Evolutionary conservation across 768 basidiomycete species (phyloP).

Genomic region (Hericium erinaceus): DNA sequence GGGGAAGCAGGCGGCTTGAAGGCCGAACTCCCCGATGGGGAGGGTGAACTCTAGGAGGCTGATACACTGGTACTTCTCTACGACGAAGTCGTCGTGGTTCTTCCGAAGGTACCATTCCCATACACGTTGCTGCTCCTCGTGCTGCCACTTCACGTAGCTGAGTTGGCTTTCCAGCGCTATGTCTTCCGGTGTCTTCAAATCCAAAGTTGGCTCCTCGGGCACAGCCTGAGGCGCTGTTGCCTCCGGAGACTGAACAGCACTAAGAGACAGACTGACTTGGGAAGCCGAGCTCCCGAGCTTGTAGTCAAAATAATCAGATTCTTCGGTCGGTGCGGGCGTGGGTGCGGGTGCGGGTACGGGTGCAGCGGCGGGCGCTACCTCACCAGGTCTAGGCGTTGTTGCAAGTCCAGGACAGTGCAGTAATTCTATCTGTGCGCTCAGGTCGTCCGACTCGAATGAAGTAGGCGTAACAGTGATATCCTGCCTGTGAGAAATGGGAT

Average conservation of each 20-base stretch:
- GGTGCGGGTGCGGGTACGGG: too few species aligned
- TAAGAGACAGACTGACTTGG: slow-evolving; percentile 17
- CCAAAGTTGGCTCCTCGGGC: slow-evolving; percentile 30
- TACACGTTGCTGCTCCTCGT: slow-evolving; percentile 79
- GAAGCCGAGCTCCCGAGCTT: slow-evolving; percentile 22
- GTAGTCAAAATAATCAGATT: slow-evolving; percentile 35
- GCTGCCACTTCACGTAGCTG: slow-evolving; percentile 63
- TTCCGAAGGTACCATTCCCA: slow-evolving; percentile 96
- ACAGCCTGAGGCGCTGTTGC: slow-evolving; percentile 21
- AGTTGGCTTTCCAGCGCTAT: slow-evolving; percentile 69
- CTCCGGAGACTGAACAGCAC: slow-evolving; percentile 20
- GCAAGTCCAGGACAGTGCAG: slow-evolving; percentile 28
- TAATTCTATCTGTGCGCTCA: slow-evolving; percentile 61
- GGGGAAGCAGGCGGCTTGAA: slow-evolving; percentile 67
- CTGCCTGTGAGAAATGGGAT: slow-evolving; percentile 18
- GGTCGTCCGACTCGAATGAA: slow-evolving; percentile 30
- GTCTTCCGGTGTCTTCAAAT: slow-evolving; percentile 54
- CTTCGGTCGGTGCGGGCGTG: slow-evolving; percentile 7
- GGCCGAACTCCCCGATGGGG: slow-evolving; percentile 59
- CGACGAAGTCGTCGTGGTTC: slow-evolving; percentile 77
- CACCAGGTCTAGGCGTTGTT: slow-evolving; percentile 30
- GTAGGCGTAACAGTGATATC: slow-evolving; percentile 9
- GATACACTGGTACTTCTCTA: slow-evolving; percentile 90
- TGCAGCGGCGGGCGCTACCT: neutral
- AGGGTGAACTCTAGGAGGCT: slow-evolving; percentile 71